These are phyloP conservation scores for Sugiyamaella novakii DNA, from an alignment of 1,139 yeast species.

Conservation along the genomic window DNA sequence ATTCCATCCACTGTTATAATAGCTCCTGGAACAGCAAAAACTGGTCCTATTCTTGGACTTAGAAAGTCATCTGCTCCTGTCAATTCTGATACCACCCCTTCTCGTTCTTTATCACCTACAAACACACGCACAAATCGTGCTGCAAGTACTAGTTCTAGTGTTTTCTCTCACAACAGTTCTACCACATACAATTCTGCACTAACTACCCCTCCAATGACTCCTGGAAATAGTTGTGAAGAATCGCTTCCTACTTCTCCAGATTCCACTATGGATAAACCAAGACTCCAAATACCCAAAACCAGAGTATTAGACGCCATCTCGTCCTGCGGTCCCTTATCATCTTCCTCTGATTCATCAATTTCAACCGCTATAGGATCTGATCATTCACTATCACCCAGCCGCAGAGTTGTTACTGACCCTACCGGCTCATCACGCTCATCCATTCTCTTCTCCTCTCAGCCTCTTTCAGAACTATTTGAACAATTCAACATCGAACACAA, in stretches of 20 bases:
- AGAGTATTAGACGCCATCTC: background rate
- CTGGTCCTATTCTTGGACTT: slow-evolving; percentile 21
- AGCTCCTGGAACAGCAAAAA: slow-evolving; percentile 22
- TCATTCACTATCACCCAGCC: background rate
- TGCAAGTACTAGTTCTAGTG: slow-evolving; percentile 13
- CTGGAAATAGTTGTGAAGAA: background rate
- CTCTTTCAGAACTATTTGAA: slow-evolving; percentile 9
- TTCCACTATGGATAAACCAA: background rate
- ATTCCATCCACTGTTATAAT: slow-evolving; percentile 15
- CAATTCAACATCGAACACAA: slow-evolving; percentile 7
- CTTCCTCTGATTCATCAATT: background rate
- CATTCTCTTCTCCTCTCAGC: slow-evolving; percentile 9
- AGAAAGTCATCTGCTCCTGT: slow-evolving; percentile 7
- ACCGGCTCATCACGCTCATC: slow-evolving; percentile 7
- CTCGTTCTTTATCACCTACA: background rate
- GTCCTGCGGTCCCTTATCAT: background rate
- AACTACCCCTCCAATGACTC: slow-evolving; percentile 12
- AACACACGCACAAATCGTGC: slow-evolving; percentile 5
- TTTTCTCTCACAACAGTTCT: slow-evolving; percentile 3
- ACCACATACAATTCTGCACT: slow-evolving; percentile 2
- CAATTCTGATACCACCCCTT: background rate
- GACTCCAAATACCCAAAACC: background rate
- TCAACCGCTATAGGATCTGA: background rate
- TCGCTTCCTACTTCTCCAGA: background rate
- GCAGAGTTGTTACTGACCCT: slow-evolving; percentile 10